Evolutionary conservation across 306 rosid genomes (phyloP).

Genomic region (Prunus dulcis): DNA sequence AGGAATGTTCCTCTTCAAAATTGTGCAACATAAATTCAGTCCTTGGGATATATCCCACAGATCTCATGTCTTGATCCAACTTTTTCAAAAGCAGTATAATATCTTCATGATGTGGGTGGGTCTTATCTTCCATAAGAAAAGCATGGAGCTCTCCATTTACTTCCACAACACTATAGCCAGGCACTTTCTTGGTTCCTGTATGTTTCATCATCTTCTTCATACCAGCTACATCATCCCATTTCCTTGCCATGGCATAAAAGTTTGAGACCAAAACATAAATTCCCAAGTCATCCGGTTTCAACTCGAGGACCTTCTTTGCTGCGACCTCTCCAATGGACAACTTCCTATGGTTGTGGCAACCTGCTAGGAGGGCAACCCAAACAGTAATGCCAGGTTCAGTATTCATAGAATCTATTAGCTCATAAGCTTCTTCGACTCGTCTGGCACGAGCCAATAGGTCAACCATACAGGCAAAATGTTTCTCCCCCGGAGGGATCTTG

Average conservation of each 20-base stretch:
- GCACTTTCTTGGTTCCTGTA: slow-evolving; percentile 36
- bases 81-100: slow-evolving; percentile 28
- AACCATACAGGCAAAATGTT: slow-evolving; percentile 49
- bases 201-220: slow-evolving; percentile 35
- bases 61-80: slow-evolving; percentile 37
- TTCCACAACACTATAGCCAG: slow-evolving; percentile 39
- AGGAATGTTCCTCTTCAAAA: slow-evolving; percentile 5
- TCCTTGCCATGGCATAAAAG: slow-evolving; percentile 35
- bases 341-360: slow-evolving; percentile 37
- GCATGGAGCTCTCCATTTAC: slow-evolving; percentile 46
- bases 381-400: slow-evolving; percentile 30
- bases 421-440: slow-evolving; percentile 37
- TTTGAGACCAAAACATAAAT: slow-evolving; percentile 39
- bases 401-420: slow-evolving; percentile 32
- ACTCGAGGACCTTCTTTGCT: slow-evolving; percentile 35
- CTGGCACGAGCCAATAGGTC: slow-evolving; percentile 47
- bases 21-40: slow-evolving; percentile 16
- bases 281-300: slow-evolving; percentile 38
- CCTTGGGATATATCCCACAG: slow-evolving; percentile 8
- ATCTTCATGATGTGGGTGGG: slow-evolving; percentile 19
- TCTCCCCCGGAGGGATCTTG: slow-evolving; percentile 35
- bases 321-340: slow-evolving; percentile 28
- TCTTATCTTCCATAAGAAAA: slow-evolving; percentile 48
- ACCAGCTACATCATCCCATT: slow-evolving; percentile 40
- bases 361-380: slow-evolving; percentile 48